Conservation (phyloP, 2,329 filamentous ascomycete species). For the Botrytis squamosa region DNA sequence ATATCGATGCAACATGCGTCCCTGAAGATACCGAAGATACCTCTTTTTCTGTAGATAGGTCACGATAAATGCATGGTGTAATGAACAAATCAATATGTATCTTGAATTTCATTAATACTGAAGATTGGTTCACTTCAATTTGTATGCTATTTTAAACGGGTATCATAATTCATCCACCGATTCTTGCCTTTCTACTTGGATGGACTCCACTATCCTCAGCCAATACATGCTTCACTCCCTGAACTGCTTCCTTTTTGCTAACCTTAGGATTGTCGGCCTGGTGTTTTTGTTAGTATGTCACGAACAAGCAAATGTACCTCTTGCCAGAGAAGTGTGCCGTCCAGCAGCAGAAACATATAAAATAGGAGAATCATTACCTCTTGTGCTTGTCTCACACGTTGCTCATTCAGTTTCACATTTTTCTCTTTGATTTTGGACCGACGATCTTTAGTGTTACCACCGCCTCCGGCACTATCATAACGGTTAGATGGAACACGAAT, state of each 20-base stretch:
- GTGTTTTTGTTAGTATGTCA: slow-evolving; percentile 2
- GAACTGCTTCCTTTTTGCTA: slow-evolving; percentile 28
- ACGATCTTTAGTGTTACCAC: slow-evolving; percentile 71
- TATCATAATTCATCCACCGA: slow-evolving; percentile 23
- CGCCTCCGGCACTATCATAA: slow-evolving; percentile 71
- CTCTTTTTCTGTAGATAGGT: slow-evolving; percentile 33
- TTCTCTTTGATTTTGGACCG: slow-evolving; percentile 78
- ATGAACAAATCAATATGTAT: slow-evolving; percentile 24
- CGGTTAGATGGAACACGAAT: slow-evolving; percentile 13
- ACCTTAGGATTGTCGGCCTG: slow-evolving; percentile 11
- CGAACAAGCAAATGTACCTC: not conserved
- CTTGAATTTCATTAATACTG: slow-evolving; percentile 8
- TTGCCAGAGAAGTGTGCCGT: not conserved
- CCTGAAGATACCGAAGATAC: slow-evolving; percentile 26
- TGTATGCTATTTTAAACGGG: not conserved
- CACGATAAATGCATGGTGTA: slow-evolving; percentile 25
- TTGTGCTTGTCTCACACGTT: slow-evolving; percentile 33
- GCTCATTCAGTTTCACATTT: slow-evolving; percentile 79
- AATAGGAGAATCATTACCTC: slow-evolving; percentile 21
- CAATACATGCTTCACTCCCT: slow-evolving; percentile 28
- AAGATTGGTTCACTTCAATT: not conserved
- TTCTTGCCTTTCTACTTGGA: slow-evolving; percentile 34
- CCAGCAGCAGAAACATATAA: not conserved
- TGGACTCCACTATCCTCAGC: slow-evolving; percentile 35
- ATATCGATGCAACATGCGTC: slow-evolving; percentile 12